Evolutionary conservation across 2,329 filamentous ascomycete genomes (phyloP), one percentile per base, ranked within the genome.

Genomic region (Scopulariopsis brevicaulis): DNA sequence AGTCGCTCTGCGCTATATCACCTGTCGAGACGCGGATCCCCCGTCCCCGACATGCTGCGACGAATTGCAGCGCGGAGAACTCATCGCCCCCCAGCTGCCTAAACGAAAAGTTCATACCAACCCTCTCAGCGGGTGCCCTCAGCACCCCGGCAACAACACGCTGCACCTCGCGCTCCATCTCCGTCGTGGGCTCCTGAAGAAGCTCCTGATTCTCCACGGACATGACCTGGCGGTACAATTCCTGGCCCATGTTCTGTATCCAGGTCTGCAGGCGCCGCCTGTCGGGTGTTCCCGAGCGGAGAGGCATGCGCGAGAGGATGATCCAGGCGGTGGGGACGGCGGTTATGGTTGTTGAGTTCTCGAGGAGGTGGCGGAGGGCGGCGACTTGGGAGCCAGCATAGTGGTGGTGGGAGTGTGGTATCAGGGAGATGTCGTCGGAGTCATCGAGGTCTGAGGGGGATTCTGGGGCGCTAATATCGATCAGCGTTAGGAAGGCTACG

Each of bases 191-290:
- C 25, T 67, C 64, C 53, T 68, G 66, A 10, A 72, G 57, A 3
- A 65, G 61, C 43, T 71, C 69, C 37, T 73, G 68, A 10, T 68
- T 68, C 25, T 74, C 70, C 22, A 78, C 65, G 54, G 70, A 71
- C 65, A 77, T 70, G 50, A 80, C 74, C 54, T 74, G 74, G 50
- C 72, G 69, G 62, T 78, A 74, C 25, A 71, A 61, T 32, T 74
- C 69, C 56, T 78, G 72, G 60, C 77, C 76, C 53, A 77, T 73
- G 61, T 81, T 80, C 65, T 81, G 77, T 28, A 75, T 74, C 79
- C 79, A 81, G 3, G 76, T 79, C 59, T 78, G 77, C 51, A 81
- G 62, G 58, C 69, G 71, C 35, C 77, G 70, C 50, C 71, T 68
- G 62, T 80, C 70, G 54, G 73, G 65, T 22, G 70, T 67, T 15